Conservation (phyloP, 2,329 filamentous ascomycete genomes). For the Aspergillus sp. region DNA sequence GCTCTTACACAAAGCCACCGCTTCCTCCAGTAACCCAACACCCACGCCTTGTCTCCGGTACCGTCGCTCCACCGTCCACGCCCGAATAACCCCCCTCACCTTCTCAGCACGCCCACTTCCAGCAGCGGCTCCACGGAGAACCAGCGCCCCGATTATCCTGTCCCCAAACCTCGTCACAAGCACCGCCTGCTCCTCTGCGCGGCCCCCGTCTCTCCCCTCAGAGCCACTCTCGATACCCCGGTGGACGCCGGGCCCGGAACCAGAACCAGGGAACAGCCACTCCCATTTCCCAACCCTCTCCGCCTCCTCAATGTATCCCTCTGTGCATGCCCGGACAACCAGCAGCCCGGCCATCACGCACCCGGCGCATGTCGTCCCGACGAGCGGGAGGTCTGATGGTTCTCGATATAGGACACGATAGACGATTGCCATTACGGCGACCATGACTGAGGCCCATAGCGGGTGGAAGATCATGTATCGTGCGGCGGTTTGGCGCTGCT, state of each 20-base stretch:
- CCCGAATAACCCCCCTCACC: conserved; percentile 58
- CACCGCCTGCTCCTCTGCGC: conserved; percentile 39
- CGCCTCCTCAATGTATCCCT: conserved; percentile 62
- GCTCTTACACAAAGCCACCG: conserved; percentile 65
- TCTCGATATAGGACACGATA: conserved; percentile 39
- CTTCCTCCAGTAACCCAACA: conserved; percentile 68
- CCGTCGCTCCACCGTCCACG: conserved; percentile 72
- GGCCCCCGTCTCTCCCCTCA: conserved; percentile 43
- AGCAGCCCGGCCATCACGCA: conserved; percentile 63
- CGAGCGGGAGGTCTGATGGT: conserved; percentile 16
- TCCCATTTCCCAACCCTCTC: conserved; percentile 21
- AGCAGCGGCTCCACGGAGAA: conserved; percentile 46
- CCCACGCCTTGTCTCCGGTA: conserved; percentile 73
- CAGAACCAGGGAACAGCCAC: too few species aligned
- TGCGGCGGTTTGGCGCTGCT: conserved; percentile 71
- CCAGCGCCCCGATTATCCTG: conserved; percentile 67
- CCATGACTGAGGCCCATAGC: conserved; percentile 41
- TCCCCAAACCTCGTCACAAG: conserved; percentile 60
- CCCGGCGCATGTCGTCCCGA: conserved; percentile 44
- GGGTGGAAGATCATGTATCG: conserved; percentile 63
- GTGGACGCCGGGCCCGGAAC: too few species aligned
- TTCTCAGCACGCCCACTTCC: not conserved
- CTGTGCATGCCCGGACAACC: conserved; percentile 58
- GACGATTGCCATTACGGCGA: conserved; percentile 37
- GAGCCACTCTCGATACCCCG: not conserved